These are phyloP conservation scores for Dionaea muscipula DNA, from an alignment of 179 eudicot genomes.

Conservation along the genomic window DNA sequence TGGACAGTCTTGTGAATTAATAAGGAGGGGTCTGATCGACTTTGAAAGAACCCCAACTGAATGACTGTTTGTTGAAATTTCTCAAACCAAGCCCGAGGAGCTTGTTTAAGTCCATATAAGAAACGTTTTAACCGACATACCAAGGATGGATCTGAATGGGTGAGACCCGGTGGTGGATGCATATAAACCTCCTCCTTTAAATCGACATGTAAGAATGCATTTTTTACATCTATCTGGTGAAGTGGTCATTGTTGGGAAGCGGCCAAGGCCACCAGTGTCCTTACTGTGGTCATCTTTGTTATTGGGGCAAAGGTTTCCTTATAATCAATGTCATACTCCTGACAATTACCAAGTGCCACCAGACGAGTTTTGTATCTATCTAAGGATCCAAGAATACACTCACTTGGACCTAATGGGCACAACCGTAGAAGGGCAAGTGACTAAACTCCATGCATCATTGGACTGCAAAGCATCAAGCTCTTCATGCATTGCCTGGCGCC, in stretches of 20 bases:
- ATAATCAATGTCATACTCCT: too few relatives aligned
- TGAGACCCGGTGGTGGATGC: background rate
- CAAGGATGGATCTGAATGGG: background rate
- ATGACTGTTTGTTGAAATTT: too few relatives aligned
- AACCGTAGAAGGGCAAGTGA: background rate
- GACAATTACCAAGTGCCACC: too few relatives aligned
- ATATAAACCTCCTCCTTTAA: too few relatives aligned
- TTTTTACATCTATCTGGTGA: background rate
- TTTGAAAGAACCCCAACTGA: too few relatives aligned
- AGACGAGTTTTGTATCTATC: background rate
- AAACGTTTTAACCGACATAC: background rate
- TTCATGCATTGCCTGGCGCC: too few relatives aligned
- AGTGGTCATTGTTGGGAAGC: background rate
- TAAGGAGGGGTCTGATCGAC: too few relatives aligned
- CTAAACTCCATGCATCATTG: constrained; percentile 1
- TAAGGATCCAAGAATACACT: background rate
- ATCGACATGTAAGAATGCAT: too few relatives aligned
- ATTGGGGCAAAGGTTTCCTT: too few relatives aligned
- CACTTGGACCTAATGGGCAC: background rate
- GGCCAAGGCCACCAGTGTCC: background rate
- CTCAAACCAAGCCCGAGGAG: too few relatives aligned
- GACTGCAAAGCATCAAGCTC: background rate
- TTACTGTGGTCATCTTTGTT: background rate
- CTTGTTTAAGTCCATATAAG: background rate
- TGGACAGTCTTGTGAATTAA: background rate